Percentiles rank a stretch among this genome's conserved stretches.
phyloP scores from a whole-genome alignment of 75 land plant species.

The Picea sitchensis region DNA sequence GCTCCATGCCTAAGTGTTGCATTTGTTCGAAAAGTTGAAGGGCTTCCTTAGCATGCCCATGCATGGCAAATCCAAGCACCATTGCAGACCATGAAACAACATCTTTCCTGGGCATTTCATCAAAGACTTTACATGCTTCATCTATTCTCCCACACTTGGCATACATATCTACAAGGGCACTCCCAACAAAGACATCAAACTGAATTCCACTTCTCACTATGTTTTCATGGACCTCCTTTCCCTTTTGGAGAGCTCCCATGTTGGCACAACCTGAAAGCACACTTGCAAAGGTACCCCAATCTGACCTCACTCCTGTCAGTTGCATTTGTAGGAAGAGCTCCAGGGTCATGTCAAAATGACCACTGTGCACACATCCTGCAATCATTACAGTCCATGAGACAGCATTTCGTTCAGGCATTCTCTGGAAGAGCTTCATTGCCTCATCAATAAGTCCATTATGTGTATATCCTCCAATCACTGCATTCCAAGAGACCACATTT shows the following conservation, averaged over 20 bases:
- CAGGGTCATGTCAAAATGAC: conserved; percentile 6
- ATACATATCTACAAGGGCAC: conserved; percentile 19
- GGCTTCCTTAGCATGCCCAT: not conserved
- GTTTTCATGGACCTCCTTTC: conserved; percentile 8
- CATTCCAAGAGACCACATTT: conserved; percentile 46
- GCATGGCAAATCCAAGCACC: conserved; percentile 23
- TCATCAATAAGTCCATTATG: conserved; percentile 18
- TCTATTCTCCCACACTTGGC: conserved; percentile 12
- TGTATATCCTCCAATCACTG: conserved; percentile 35
- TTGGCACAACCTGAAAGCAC: conserved; percentile 12
- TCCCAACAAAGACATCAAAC: not conserved
- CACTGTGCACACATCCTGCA: too few species aligned
- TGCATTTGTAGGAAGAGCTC: conserved; percentile 29
- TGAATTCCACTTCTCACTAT: not conserved
- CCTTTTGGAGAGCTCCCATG: conserved; percentile 5
- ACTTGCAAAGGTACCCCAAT: conserved; percentile 6
- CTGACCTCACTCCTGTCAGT: not conserved
- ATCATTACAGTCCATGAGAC: too few species aligned
- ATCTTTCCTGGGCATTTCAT: conserved; percentile 6
- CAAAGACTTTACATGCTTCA: conserved; percentile 6
- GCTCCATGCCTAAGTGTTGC: not conserved
- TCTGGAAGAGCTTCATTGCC: conserved; percentile 19
- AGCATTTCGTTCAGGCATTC: conserved; percentile 5
- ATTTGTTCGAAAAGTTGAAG: not conserved
- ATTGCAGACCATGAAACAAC: conserved; percentile 21